Evolutionary conservation across 163 green algal genomes (phyloP).

Genomic region (Scenedesmus sp.): DNA sequence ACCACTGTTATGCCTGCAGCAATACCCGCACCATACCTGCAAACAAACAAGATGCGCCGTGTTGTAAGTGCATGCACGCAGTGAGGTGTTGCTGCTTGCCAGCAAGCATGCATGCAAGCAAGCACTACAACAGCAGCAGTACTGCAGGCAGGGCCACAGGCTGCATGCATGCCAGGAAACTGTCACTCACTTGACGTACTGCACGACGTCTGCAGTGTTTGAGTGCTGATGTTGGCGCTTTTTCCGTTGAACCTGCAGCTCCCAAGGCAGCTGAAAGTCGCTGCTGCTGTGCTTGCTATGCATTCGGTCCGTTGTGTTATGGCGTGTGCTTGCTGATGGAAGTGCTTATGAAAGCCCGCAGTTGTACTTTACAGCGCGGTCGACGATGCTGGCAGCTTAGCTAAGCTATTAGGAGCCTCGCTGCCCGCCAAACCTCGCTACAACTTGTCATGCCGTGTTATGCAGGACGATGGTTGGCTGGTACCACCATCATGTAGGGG

Average conservation of each 20-base stretch:
- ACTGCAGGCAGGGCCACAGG: neutral
- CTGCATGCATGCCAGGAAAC: neutral
- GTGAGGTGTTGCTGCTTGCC: neutral
- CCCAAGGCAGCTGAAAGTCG: neutral
- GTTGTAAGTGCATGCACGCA: neutral
- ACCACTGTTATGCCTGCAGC: constrained; percentile 32
- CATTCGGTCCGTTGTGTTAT: neutral
- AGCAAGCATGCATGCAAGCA: neutral
- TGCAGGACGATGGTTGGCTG: neutral
- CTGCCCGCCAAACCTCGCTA: neutral
- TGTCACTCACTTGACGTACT: neutral
- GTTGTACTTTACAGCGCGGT: too few species aligned
- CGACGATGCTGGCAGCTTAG: too few species aligned
- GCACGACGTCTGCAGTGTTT: neutral
- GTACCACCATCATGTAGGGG: neutral
- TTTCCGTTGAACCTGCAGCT: neutral
- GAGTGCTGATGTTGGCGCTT: neutral
- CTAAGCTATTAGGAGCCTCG: too few species aligned
- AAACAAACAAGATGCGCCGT: neutral
- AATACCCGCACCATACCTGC: constrained; percentile 43
- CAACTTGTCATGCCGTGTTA: neutral
- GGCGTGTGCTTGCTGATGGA: neutral
- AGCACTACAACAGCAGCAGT: neutral
- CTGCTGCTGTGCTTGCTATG: neutral
- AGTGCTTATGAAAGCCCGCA: too few species aligned